These are phyloP conservation scores for Scutellaria galericulata DNA, from an alignment of 257 asterid genomes.

Conservation along the genomic window DNA sequence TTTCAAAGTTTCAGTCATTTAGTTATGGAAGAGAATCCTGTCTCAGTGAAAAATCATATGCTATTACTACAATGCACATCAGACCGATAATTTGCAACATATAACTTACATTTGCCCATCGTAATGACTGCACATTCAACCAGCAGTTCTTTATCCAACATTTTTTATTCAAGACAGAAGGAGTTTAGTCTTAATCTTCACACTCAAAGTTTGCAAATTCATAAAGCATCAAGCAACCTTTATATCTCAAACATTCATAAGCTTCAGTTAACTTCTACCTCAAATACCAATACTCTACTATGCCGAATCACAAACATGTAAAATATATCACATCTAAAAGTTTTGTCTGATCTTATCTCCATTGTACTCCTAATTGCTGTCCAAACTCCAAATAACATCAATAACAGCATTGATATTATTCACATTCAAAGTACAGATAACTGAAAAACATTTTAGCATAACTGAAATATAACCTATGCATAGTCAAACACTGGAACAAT, in stretches of 20 bases:
- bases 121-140: constrained; percentile 16
- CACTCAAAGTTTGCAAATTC: neutral
- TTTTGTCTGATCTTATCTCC: neutral
- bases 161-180: neutral
- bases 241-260: neutral
- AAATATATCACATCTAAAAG: constrained; percentile 10
- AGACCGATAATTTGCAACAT: constrained; percentile 12
- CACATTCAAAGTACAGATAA: neutral
- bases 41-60: neutral
- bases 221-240: neutral
- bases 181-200: neutral
- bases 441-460: neutral
- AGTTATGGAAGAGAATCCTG: constrained; percentile 5
- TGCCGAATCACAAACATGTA: neutral
- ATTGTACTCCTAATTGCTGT: constrained; percentile 10
- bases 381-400: constrained; percentile 17
- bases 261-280: neutral
- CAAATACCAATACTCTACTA: constrained; percentile 5
- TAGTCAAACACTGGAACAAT: constrained; percentile 3
- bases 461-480: constrained; percentile 1
- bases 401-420: constrained; percentile 3
- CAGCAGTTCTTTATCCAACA: neutral
- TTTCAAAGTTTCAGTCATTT: constrained; percentile 6
- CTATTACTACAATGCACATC: constrained; percentile 1
- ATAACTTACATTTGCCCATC: constrained; percentile 1